phyloP scores from a whole-genome alignment of 2,329 filamentous ascomycete genomes.

The Tolypocladium ophioglossoides region DNA sequence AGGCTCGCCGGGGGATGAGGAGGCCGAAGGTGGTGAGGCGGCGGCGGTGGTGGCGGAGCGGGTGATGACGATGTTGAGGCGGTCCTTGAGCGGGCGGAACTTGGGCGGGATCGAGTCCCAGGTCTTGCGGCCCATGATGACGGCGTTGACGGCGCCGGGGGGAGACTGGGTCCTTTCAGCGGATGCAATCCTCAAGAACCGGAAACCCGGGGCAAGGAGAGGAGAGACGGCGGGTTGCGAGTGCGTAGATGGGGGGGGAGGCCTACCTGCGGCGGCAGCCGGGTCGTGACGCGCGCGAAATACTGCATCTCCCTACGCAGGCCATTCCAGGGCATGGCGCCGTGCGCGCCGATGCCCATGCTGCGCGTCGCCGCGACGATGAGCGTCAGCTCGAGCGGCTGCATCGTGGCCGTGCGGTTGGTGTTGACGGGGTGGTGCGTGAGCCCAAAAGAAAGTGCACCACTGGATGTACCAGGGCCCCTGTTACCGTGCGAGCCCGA shows the following conservation, averaged over 20 bases:
- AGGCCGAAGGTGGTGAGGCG: not conserved
- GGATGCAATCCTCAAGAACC: no score
- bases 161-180: slow-evolving; percentile 21
- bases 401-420: no score
- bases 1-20: slow-evolving; percentile 24
- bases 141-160: slow-evolving; percentile 48
- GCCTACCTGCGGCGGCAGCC: slow-evolving; percentile 33
- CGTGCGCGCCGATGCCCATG: slow-evolving; percentile 78
- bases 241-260: not conserved
- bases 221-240: not conserved
- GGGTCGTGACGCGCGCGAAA: slow-evolving; percentile 82
- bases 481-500: no score
- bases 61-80: slow-evolving; percentile 76
- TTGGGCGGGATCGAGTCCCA: slow-evolving; percentile 79
- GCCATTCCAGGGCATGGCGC: slow-evolving; percentile 78
- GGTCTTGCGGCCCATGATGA: slow-evolving; percentile 96
- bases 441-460: no score
- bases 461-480: no score
- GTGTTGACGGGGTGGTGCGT: no score
- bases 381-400: slow-evolving; percentile 60
- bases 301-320: slow-evolving; percentile 90
- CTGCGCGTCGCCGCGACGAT: slow-evolving; percentile 85
- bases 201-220: no score
- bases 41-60: slow-evolving; percentile 28
- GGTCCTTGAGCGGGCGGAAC: slow-evolving; percentile 68